A percentile compares a stretch with the other conserved stretches of the same genome.
Conservation (phyloP, 768 basidiomycete genomes). For the Ramaria sp. region DNA sequence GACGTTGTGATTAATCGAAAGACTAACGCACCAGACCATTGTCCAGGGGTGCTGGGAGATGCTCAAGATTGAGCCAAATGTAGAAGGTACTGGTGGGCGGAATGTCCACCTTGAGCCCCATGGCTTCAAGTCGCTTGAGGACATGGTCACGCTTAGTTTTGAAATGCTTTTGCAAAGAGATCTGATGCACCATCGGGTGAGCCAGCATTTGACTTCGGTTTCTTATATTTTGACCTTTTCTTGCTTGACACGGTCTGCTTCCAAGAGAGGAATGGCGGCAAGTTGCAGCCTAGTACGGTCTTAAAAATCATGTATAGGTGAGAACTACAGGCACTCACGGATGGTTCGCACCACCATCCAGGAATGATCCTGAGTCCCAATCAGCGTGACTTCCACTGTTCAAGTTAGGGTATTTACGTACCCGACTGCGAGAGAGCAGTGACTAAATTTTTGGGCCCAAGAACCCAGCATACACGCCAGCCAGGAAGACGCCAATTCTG, state of each 20-base stretch:
- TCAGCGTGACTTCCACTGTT: too few relatives aligned
- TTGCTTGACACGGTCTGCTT: conserved; percentile 50
- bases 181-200: conserved; percentile 21
- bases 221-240: conserved; percentile 45
- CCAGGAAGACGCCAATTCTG: conserved; percentile 94
- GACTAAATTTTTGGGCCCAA: conserved; percentile 83
- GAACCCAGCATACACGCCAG: conserved; percentile 90
- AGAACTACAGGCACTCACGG: conserved; percentile 41
- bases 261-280: conserved; percentile 76
- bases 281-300: conserved; percentile 55
- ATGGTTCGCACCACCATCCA: conserved; percentile 92
- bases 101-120: conserved; percentile 68
- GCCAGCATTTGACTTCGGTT: background rate
- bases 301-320: background rate
- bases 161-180: conserved; percentile 85
- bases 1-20: background rate
- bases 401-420: conserved; percentile 12
- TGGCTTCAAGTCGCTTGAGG: conserved; percentile 63
- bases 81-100: conserved; percentile 85
- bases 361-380: conserved; percentile 52
- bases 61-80: conserved; percentile 83
- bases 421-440: conserved; percentile 88
- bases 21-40: conserved; percentile 59
- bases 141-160: conserved; percentile 87
- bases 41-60: conserved; percentile 71